Conservation (phyloP, 257 asterid species). For the Primulina tabacum region DNA sequence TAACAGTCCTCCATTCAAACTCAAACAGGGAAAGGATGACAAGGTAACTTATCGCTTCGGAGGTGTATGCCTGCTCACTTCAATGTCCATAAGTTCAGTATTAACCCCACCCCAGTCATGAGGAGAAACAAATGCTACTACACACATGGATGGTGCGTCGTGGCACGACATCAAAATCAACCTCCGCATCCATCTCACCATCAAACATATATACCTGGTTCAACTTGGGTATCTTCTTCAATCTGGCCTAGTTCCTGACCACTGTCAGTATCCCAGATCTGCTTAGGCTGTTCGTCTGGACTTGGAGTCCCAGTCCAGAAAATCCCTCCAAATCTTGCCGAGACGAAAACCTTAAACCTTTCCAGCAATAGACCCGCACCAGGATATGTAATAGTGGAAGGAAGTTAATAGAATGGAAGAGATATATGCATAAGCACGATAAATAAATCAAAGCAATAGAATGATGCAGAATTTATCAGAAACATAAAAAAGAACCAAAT, state of each 20-base stretch:
- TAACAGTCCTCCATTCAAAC: background rate
- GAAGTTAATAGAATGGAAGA: conserved; percentile 6
- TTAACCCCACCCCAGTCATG: background rate
- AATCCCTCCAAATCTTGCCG: conserved; percentile 97
- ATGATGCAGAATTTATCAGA: background rate
- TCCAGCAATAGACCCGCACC: conserved; percentile 95
- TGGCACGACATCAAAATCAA: conserved; percentile 50
- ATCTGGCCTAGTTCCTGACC: conserved; percentile 67
- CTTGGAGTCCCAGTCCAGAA: conserved; percentile 73
- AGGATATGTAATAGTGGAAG: conserved; percentile 24
- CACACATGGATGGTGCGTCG: conserved; percentile 17
- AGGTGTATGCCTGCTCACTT: too few relatives aligned
- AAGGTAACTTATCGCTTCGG: background rate
- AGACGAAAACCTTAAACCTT: conserved; percentile 94
- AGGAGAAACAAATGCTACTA: background rate
- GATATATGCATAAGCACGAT: background rate
- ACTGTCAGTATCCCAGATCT: conserved; percentile 55
- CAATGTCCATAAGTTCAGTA: too few relatives aligned
- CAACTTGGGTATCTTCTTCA: conserved; percentile 46
- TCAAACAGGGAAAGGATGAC: background rate
- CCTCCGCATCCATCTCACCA: conserved; percentile 65
- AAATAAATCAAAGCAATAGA: background rate
- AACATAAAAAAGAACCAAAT: background rate
- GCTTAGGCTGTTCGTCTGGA: conserved; percentile 65
- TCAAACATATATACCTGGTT: conserved; percentile 38